These are phyloP conservation scores for Geosmithia putterillii DNA, from an alignment of 2,329 filamentous ascomycete species.

Conservation along the genomic window DNA sequence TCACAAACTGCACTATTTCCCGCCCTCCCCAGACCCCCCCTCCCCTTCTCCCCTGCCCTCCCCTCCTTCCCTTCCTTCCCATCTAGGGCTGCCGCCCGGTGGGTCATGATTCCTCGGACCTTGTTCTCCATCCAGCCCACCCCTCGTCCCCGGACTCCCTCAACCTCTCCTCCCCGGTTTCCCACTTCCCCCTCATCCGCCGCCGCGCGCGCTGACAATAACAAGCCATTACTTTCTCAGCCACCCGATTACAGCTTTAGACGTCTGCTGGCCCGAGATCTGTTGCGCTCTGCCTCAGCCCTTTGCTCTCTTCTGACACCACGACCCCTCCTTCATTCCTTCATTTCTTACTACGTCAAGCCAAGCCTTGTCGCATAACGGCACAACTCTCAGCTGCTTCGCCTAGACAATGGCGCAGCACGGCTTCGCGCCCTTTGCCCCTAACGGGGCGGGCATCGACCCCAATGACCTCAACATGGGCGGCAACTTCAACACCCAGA, in stretches of 20 bases:
- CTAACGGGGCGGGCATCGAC: slow-evolving; percentile 55
- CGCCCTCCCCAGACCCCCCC: no score
- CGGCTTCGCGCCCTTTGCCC: slow-evolving; percentile 43
- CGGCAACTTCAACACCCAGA: slow-evolving; percentile 27
- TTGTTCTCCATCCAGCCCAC: background rate
- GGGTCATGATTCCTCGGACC: background rate
- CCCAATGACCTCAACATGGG: slow-evolving; percentile 73
- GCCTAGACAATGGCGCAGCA: slow-evolving; percentile 38
- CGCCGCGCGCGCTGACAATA: background rate
- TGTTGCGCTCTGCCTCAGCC: no score
- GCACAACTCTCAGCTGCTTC: background rate
- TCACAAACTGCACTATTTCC: background rate
- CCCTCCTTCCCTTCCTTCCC: background rate
- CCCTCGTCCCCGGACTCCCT: background rate
- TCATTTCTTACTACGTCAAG: background rate
- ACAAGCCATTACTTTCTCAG: background rate
- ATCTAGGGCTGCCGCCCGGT: background rate
- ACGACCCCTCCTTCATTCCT: no score
- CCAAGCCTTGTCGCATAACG: background rate
- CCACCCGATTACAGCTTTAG: no score
- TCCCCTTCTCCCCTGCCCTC: background rate
- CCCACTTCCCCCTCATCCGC: background rate
- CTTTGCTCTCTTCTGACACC: no score
- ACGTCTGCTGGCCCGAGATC: no score
- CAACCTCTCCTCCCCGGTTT: background rate